Percentiles rank a stretch among this genome's conserved stretches.
These are phyloP conservation scores for Verticillium isaacii DNA, from an alignment of 2,329 filamentous ascomycete genomes.

Conservation along the genomic window DNA sequence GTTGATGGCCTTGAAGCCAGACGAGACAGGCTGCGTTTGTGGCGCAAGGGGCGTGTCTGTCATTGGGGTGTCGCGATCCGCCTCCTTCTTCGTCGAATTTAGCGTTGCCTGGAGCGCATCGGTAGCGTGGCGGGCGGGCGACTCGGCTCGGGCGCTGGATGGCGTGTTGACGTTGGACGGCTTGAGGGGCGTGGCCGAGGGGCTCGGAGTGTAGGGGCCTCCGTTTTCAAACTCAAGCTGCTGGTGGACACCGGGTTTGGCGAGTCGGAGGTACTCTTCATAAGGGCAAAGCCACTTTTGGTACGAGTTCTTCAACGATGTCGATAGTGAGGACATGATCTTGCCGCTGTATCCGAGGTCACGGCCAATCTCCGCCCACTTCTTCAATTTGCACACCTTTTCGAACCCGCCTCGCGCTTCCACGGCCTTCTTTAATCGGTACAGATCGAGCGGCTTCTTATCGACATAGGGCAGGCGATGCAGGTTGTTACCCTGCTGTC, in stretches of 20 bases:
- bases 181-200: constrained; percentile 66
- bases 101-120: constrained; percentile 47
- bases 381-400: constrained; percentile 94
- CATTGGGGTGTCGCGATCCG: constrained; percentile 44
- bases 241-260: constrained; percentile 94
- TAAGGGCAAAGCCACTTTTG: constrained; percentile 96
- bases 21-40: constrained; percentile 33
- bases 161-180: constrained; percentile 57
- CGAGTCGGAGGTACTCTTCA: constrained; percentile 85
- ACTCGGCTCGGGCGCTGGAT: constrained; percentile 55
- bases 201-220: constrained; percentile 78
- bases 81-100: constrained; percentile 38
- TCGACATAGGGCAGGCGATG: constrained; percentile 95
- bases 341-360: constrained; percentile 98
- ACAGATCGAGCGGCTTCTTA: constrained; percentile 93
- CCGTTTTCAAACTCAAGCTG: constrained; percentile 91
- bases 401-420: constrained; percentile 93
- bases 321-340: constrained; percentile 98
- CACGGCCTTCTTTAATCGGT: constrained; percentile 93
- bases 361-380: constrained; percentile 97
- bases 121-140: constrained; percentile 57
- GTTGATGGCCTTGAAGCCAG: constrained; percentile 57
- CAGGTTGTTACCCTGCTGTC: constrained; percentile 89
- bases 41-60: constrained; percentile 35
- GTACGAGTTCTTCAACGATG: constrained; percentile 96